Percentiles rank a stretch among this genome's conserved stretches.
Evolutionary conservation across 192 early-diverging fungal species (phyloP).

Genomic region (Lunasporangiospora selenospora): DNA sequence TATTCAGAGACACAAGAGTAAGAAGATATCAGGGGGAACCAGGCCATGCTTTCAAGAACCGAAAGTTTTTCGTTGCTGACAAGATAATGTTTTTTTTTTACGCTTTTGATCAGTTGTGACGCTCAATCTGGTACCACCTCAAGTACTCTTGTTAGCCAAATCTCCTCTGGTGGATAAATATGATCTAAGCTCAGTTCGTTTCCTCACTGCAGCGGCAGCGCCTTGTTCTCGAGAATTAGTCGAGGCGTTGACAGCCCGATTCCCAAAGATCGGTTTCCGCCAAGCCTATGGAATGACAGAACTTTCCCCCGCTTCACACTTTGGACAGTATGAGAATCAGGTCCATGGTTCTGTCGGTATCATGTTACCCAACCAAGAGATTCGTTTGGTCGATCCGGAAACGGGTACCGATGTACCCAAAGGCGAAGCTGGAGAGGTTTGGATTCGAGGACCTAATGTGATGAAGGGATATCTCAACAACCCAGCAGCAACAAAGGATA

Average conservation of each 20-base stretch:
- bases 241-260: constrained; percentile 2
- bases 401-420: constrained; percentile 36
- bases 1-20: constrained; percentile 61
- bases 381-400: constrained; percentile 74
- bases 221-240: constrained; percentile 22
- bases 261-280: constrained; percentile 10
- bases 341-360: constrained; percentile 63
- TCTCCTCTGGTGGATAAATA: constrained; percentile 32
- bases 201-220: constrained; percentile 22
- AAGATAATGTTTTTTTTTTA: not conserved
- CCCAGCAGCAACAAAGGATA: constrained; percentile 70
- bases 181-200: constrained; percentile 30
- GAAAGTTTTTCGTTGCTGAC: no score
- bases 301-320: constrained; percentile 14
- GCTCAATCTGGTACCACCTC: constrained; percentile 18
- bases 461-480: constrained; percentile 88
- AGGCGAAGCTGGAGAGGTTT: constrained; percentile 60
- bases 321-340: constrained; percentile 1
- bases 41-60: not conserved
- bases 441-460: constrained; percentile 77
- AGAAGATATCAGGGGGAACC: not conserved
- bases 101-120: constrained; percentile 10
- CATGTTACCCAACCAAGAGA: constrained; percentile 71
- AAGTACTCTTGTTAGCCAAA: constrained; percentile 24
- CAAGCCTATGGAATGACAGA: constrained; percentile 47